Conservation (phyloP, 2,329 filamentous ascomycete genomes). For the Pseudogymnoascus sp. region DNA sequence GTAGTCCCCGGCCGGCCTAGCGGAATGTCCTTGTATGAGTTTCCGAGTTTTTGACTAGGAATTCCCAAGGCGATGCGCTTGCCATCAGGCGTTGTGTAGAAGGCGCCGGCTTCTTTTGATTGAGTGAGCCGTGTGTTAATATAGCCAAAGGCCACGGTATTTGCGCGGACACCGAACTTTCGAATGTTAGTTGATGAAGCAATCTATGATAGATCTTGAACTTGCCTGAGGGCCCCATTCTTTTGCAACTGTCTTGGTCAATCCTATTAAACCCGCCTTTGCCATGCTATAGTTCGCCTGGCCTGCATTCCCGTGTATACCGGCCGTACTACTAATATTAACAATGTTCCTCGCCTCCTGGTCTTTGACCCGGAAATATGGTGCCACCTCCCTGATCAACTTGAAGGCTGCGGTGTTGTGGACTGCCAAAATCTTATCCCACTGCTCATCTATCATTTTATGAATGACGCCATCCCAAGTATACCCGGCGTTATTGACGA, state of each 20-base stretch:
- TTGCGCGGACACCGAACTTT: background rate
- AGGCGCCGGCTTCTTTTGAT: background rate
- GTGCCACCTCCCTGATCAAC: slow-evolving; percentile 39
- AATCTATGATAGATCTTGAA: too few species aligned
- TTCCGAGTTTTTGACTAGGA: too few species aligned
- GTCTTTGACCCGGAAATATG: slow-evolving; percentile 45
- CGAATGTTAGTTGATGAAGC: slow-evolving; percentile 21
- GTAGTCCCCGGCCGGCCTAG: background rate
- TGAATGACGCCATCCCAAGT: slow-evolving; percentile 46
- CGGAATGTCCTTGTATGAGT: background rate
- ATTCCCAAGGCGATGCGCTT: background rate
- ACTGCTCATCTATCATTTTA: slow-evolving; percentile 47
- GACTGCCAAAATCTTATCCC: slow-evolving; percentile 43
- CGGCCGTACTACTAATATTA: slow-evolving; percentile 44
- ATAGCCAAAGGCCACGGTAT: background rate
- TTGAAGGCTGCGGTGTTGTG: slow-evolving; percentile 46
- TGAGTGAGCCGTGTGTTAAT: background rate
- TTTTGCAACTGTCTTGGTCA: slow-evolving; percentile 46
- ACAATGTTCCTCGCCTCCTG: slow-evolving; percentile 40
- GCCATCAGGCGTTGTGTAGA: background rate
- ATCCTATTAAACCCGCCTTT: slow-evolving; percentile 42
- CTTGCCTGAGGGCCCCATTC: slow-evolving; percentile 44
- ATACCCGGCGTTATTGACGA: slow-evolving; percentile 44
- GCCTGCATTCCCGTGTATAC: slow-evolving; percentile 43
- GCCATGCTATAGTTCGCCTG: slow-evolving; percentile 46